Evolutionary conservation across 2,329 filamentous ascomycete genomes (phyloP), one percentile per base, ranked within the genome.

Genomic region (Fusarium sp.): DNA sequence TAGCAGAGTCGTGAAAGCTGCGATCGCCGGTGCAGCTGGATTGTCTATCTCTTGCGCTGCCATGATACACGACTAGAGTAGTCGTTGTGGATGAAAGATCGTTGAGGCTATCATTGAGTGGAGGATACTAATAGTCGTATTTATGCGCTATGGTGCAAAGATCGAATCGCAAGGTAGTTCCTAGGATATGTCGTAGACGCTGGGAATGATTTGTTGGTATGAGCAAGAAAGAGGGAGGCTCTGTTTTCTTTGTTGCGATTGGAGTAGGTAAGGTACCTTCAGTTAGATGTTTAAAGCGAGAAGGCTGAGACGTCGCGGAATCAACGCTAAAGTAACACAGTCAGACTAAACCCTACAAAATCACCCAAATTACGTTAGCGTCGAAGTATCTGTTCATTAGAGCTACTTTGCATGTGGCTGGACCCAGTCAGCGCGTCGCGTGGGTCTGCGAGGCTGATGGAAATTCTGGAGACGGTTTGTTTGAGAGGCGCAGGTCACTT

Each of bases 1-100:
- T 38, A 94, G 84, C 30, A 92, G 84, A 32, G 79, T 78, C 41
- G 82, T 84, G 75, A 92, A 90, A 32, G 85, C 82, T 47, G 84
- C 84, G 59, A 92, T 89, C 57, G 87, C 86, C 58, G 85, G 81
- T 52, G 91, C 83, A 72, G 87, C 86, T 66, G 87, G 83, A 74
- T 84, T 85, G 52, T 83, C 79, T 45, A 82, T 73, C 54, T 83
- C 82, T 54, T 86, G 81, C 44, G 85, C 85, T 66, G 87, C 85
- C 90, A 92, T 88, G 65, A 78, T 82, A 77, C 52, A 62, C 54
- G 56, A 62, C 64, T 66, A 61, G 50, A 68, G 51, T 20, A 54
- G 58, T 70, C 50, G 67, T 68, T 68, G 65, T 44, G 39, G 34
- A 50, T 47, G 56, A 54, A 47, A 41, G 64, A 34, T 62, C 56